These are phyloP conservation scores for Stemphylium vesicarium DNA, from an alignment of 2,329 filamentous ascomycete species.

Conservation along the genomic window DNA sequence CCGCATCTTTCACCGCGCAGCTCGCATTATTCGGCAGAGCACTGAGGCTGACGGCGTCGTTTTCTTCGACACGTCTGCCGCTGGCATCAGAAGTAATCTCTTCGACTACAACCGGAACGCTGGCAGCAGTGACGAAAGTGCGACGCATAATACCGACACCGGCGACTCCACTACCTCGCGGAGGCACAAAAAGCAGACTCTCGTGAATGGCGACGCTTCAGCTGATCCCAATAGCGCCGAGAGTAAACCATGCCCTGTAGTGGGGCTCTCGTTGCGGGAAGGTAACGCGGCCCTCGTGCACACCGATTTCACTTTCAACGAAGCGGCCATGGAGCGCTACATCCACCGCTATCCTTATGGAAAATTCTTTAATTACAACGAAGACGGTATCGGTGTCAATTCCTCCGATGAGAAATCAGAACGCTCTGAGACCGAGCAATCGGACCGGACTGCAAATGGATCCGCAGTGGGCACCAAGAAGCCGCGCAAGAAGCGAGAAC, in stretches of 20 bases:
- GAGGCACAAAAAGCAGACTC: constrained; percentile 22
- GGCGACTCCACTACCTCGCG: constrained; percentile 31
- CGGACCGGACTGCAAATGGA: constrained; percentile 28
- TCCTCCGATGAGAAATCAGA: constrained; percentile 42
- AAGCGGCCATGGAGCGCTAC: constrained; percentile 43
- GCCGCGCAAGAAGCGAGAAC: constrained; percentile 32
- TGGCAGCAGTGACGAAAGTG: constrained; percentile 36
- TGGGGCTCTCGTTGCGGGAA: constrained; percentile 30
- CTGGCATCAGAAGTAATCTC: constrained; percentile 33
- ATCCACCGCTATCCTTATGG: constrained; percentile 42
- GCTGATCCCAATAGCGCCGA: constrained; percentile 12
- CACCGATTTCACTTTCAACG: constrained; percentile 40
- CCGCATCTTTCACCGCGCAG: constrained; percentile 45
- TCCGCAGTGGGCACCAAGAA: constrained; percentile 18
- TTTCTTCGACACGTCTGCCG: constrained; percentile 45
- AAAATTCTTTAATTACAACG: constrained; percentile 46
- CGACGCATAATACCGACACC: constrained; percentile 40
- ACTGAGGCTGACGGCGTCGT: constrained; percentile 44
- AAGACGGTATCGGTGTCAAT: constrained; percentile 40
- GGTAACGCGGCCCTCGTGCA: constrained; percentile 26
- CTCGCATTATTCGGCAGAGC: constrained; percentile 43
- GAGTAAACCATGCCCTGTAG: constrained; percentile 35
- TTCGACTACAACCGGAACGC: constrained; percentile 25
- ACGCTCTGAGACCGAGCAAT: constrained; percentile 38
- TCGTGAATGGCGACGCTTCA: constrained; percentile 1